A percentile compares a stretch with the other conserved stretches of the same genome.
phyloP scores from a whole-genome alignment of 1,284 basidiomycete genomes.

The Psilocybe mexicana region DNA sequence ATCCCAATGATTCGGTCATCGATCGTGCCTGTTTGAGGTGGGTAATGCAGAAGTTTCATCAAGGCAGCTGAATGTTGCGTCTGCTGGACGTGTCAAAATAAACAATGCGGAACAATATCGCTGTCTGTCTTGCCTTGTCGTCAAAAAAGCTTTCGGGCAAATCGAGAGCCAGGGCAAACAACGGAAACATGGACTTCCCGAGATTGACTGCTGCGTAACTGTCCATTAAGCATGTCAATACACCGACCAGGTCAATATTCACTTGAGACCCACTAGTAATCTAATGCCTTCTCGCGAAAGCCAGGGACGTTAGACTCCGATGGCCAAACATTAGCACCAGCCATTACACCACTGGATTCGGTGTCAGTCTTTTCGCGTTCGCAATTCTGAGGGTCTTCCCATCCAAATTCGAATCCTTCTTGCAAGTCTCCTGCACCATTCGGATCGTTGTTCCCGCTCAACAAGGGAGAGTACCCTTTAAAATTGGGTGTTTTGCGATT shows the following conservation, averaged over 20 bases:
- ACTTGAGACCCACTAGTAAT: slow-evolving; percentile 57
- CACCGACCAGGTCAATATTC: neutral
- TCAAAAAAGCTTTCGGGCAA: slow-evolving; percentile 78
- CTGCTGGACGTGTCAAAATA: slow-evolving; percentile 31
- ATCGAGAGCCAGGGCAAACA: slow-evolving; percentile 82
- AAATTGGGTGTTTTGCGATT: slow-evolving; percentile 68
- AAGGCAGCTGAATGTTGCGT: slow-evolving; percentile 66
- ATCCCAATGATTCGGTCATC: slow-evolving; percentile 77
- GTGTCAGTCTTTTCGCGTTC: slow-evolving; percentile 24
- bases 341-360: slow-evolving; percentile 49
- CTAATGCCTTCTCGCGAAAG: slow-evolving; percentile 53
- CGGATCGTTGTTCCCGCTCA: slow-evolving; percentile 64
- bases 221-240: neutral
- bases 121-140: slow-evolving; percentile 58
- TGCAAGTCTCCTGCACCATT: slow-evolving; percentile 73
- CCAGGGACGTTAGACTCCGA: slow-evolving; percentile 41
- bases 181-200: slow-evolving; percentile 74
- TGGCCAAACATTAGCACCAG: slow-evolving; percentile 70
- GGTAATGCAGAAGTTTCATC: slow-evolving; percentile 79
- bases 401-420: slow-evolving; percentile 82
- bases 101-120: neutral
- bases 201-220: slow-evolving; percentile 49
- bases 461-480: slow-evolving; percentile 70
- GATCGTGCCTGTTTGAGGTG: slow-evolving; percentile 62
- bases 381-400: slow-evolving; percentile 46